Conservation (phyloP, 2,329 filamentous ascomycete genomes). For the Didymella keratinophila region DNA sequence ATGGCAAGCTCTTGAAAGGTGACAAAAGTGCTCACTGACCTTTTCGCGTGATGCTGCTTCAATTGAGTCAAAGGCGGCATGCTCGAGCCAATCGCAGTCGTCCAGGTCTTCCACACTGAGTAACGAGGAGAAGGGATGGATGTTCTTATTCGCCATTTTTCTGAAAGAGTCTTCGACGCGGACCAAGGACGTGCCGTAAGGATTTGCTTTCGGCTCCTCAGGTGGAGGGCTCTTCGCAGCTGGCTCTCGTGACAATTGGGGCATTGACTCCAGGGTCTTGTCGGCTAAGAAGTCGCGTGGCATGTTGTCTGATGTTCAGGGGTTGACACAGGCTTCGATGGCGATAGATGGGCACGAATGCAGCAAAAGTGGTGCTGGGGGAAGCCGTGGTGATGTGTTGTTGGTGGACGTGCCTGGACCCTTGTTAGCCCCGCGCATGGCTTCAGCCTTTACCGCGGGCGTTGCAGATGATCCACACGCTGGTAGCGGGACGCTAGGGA, state of each 20-base stretch:
- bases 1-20: neutral
- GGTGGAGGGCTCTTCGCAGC: conserved; percentile 27
- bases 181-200: conserved; percentile 10
- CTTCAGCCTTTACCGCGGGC: conserved; percentile 18
- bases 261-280: conserved; percentile 47
- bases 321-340: conserved; percentile 7
- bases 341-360: conserved; percentile 15
- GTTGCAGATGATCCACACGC: conserved; percentile 14
- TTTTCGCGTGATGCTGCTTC: conserved; percentile 68
- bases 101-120: conserved; percentile 73
- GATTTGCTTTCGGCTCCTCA: conserved; percentile 14
- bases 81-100: conserved; percentile 66
- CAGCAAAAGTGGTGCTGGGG: conserved; percentile 21
- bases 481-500: conserved; percentile 12
- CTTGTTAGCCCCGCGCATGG: conserved; percentile 22
- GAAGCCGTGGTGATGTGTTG: conserved; percentile 20
- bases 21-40: conserved; percentile 53
- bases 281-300: conserved; percentile 54
- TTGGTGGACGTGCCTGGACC: conserved; percentile 28
- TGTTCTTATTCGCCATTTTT: conserved; percentile 58
- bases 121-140: conserved; percentile 77
- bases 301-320: conserved; percentile 43
- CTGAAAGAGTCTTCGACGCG: conserved; percentile 40
- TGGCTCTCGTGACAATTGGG: conserved; percentile 48
- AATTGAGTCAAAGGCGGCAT: conserved; percentile 64